phyloP scores from a whole-genome alignment of 164 flowering plant species.

The Euptelea pleiosperma region DNA sequence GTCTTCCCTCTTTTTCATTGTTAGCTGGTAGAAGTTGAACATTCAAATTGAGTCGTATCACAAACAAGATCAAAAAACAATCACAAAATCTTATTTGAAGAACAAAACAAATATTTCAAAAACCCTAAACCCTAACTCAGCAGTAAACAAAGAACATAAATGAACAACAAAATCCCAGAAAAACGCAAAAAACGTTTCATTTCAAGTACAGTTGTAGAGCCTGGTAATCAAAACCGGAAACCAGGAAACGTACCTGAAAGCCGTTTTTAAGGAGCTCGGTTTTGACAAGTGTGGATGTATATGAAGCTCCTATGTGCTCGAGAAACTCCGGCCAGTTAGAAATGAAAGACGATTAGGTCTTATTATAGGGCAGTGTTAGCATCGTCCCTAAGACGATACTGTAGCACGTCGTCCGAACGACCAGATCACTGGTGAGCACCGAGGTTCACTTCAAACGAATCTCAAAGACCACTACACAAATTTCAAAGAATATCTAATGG shows the following conservation, averaged over 20 bases:
- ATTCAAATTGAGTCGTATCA: no score
- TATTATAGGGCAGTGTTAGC: no score
- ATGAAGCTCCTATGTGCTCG: not conserved
- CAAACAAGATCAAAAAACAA: not conserved
- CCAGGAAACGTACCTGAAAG: not conserved
- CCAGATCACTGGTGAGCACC: no score
- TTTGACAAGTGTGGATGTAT: slow-evolving; percentile 20
- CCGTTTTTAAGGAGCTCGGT: no score
- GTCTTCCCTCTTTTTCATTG: no score
- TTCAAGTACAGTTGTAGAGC: not conserved
- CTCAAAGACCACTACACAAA: no score
- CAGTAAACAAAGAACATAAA: not conserved
- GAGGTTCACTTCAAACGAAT: no score
- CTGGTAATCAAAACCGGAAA: not conserved
- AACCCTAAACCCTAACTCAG: slow-evolving; percentile 3
- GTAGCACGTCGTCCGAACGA: no score
- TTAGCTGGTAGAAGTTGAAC: no score
- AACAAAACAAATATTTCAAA: not conserved
- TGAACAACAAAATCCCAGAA: not conserved
- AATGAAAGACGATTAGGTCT: slow-evolving; percentile 11
- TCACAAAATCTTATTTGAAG: not conserved
- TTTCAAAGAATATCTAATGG: no score
- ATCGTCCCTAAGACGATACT: no score
- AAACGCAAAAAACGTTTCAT: not conserved
- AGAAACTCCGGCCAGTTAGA: not conserved